Evolutionary conservation across 2,329 filamentous ascomycete species (phyloP).

Genomic region (Monilinia polystroma): DNA sequence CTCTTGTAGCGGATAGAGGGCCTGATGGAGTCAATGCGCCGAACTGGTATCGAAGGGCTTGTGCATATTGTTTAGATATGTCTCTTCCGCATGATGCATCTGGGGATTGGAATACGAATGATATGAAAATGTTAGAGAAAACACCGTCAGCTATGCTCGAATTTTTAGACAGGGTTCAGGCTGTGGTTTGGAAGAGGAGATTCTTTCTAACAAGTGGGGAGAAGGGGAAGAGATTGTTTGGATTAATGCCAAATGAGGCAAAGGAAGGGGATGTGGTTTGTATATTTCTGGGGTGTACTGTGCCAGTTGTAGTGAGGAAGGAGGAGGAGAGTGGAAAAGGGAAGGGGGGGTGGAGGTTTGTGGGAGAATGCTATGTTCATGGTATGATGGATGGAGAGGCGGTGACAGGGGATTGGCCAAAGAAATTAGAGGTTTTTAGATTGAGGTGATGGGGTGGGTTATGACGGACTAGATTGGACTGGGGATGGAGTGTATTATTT

Average conservation of each 20-base stretch:
- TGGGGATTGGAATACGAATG: conserved; percentile 26
- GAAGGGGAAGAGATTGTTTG: conserved; percentile 10
- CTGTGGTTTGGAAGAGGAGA: conserved; percentile 26
- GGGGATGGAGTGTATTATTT: neutral
- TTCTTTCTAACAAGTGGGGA: conserved; percentile 21
- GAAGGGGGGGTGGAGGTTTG: conserved; percentile 17
- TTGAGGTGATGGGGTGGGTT: neutral
- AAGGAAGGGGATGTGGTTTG: conserved; percentile 28
- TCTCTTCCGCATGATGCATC: conserved; percentile 1
- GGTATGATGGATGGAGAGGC: conserved; percentile 31
- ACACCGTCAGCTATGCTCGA: conserved; percentile 16
- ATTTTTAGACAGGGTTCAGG: conserved; percentile 28
- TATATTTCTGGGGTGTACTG: conserved; percentile 33
- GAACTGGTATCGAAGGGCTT: conserved; percentile 30
- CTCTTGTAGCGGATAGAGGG: conserved; percentile 30
- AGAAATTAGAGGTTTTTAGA: conserved; percentile 2
- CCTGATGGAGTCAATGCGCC: conserved; percentile 27
- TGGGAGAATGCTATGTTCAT: conserved; percentile 32
- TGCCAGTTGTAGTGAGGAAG: conserved; percentile 29
- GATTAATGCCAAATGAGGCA: conserved; percentile 21
- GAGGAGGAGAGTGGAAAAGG: neutral
- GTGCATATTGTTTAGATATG: conserved; percentile 24
- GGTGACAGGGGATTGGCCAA: conserved; percentile 13
- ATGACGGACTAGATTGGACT: neutral
- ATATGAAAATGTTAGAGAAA: conserved; percentile 14